Evolutionary conservation across 495 filamentous ascomycete species (phyloP).

Genomic region (Pyrenopolyporus hunteri): DNA sequence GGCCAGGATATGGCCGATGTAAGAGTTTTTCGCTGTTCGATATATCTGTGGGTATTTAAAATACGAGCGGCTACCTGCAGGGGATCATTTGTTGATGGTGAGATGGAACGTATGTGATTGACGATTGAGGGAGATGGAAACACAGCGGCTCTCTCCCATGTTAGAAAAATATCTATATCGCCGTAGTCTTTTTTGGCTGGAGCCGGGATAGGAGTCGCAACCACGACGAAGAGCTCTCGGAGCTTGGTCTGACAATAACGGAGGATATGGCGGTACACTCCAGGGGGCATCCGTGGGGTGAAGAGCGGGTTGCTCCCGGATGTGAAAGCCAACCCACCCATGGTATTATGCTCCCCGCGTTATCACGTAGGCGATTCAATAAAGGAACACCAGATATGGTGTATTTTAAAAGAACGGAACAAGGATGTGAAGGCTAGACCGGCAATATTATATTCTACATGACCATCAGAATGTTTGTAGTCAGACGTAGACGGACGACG

Average conservation of each 20-base stretch:
- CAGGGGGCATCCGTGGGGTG: conserved; percentile 64
- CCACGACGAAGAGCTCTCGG: conserved; percentile 51
- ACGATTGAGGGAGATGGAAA: conserved; percentile 17
- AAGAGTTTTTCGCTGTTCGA: conserved; percentile 36
- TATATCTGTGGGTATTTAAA: conserved; percentile 42
- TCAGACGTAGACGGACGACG: too few relatives aligned
- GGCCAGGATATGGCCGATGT: conserved; percentile 62
- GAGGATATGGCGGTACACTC: conserved; percentile 54
- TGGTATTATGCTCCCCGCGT: conserved; percentile 32
- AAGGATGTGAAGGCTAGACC: too few relatives aligned
- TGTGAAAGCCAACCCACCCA: conserved; percentile 66
- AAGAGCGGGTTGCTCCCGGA: conserved; percentile 47
- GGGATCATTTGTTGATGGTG: background rate
- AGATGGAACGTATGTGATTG: background rate
- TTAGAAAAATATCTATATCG: conserved; percentile 66
- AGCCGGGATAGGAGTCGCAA: conserved; percentile 58
- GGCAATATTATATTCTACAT: too few relatives aligned
- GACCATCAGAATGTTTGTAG: too few relatives aligned
- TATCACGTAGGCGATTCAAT: background rate
- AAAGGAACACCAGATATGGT: background rate
- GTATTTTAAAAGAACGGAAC: too few relatives aligned
- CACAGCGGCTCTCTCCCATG: conserved; percentile 39
- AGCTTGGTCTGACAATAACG: conserved; percentile 49
- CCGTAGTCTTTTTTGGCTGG: conserved; percentile 63
- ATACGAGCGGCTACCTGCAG: conserved; percentile 4